Conservation (phyloP, 164 flowering plant species). For the Malania oleifera region DNA sequence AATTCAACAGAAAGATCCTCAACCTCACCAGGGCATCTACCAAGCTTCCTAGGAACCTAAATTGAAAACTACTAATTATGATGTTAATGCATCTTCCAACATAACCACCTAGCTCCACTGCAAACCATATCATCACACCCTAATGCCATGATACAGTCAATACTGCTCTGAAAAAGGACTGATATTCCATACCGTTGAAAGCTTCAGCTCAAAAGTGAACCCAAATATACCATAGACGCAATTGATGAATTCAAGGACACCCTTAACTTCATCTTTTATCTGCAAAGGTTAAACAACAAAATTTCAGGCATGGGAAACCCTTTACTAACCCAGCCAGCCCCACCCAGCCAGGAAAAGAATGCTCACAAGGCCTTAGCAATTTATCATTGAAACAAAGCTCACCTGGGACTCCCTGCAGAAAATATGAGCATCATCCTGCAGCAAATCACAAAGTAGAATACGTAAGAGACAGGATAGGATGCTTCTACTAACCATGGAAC, state of each 20-base stretch:
- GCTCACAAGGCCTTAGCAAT: neutral
- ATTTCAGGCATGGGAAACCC: neutral
- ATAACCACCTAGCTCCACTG: too few species aligned
- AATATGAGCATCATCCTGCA: conserved; percentile 99
- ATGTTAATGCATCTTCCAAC: too few species aligned
- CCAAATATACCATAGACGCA: conserved; percentile 72
- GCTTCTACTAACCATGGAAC: too few species aligned
- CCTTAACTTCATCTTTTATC: conserved; percentile 91
- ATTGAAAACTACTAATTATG: too few species aligned
- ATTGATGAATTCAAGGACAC: conserved; percentile 74
- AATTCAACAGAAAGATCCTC: too few species aligned
- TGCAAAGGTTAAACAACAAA: conserved; percentile 23
- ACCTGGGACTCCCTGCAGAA: conserved; percentile 95
- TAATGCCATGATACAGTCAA: too few species aligned
- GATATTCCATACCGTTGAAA: conserved; percentile 70
- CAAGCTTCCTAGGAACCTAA: too few species aligned
- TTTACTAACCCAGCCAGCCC: neutral
- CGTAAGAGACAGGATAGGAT: conserved; percentile 2
- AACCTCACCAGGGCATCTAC: too few species aligned
- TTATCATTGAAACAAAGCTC: conserved; percentile 9
- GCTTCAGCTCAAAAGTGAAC: conserved; percentile 90
- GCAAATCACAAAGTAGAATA: conserved; percentile 1
- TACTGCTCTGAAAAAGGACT: neutral
- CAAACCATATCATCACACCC: too few species aligned
- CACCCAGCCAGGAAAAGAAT: neutral